These are phyloP conservation scores for Coniochaeta ligniaria DNA, from an alignment of 2,329 filamentous ascomycete genomes.

Conservation along the genomic window DNA sequence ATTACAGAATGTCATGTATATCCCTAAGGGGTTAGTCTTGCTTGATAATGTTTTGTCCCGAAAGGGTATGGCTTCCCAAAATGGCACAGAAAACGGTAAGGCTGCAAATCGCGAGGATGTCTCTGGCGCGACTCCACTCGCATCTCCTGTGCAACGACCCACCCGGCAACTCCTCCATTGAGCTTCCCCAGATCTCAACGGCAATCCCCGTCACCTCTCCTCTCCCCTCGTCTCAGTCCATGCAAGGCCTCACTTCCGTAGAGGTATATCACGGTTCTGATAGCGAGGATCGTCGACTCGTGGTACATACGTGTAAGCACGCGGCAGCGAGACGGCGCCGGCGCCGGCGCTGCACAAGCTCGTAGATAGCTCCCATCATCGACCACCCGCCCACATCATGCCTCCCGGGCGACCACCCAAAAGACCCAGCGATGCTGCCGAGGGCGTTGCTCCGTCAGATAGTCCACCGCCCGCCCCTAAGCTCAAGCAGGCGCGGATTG, in stretches of 20 bases:
- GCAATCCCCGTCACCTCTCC: slow-evolving; percentile 12
- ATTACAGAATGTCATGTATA: no score
- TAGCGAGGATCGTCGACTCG: neutral
- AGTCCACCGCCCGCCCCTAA: slow-evolving; percentile 25
- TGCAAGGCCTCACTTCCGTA: neutral
- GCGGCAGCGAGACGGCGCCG: slow-evolving; percentile 8
- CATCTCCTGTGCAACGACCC: neutral
- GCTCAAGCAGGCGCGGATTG: slow-evolving; percentile 41
- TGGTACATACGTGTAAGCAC: neutral
- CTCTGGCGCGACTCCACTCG: neutral
- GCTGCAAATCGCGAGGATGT: neutral
- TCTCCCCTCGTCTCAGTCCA: neutral
- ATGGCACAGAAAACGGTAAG: neutral
- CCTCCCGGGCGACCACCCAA: slow-evolving; percentile 34
- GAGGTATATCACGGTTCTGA: neutral
- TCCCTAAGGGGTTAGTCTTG: no score
- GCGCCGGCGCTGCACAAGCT: slow-evolving; percentile 12
- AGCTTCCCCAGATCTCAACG: slow-evolving; percentile 9
- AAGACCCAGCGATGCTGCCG: slow-evolving; percentile 32
- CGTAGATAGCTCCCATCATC: neutral
- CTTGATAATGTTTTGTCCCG: no score
- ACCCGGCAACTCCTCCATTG: neutral
- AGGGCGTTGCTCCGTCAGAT: slow-evolving; percentile 21
- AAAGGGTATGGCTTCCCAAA: no score
- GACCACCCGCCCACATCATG: slow-evolving; percentile 20